A percentile compares a stretch with the other conserved stretches of the same genome.
These are phyloP conservation scores for Schizonepeta tenuifolia DNA, from an alignment of 257 asterid species.

Conservation along the genomic window DNA sequence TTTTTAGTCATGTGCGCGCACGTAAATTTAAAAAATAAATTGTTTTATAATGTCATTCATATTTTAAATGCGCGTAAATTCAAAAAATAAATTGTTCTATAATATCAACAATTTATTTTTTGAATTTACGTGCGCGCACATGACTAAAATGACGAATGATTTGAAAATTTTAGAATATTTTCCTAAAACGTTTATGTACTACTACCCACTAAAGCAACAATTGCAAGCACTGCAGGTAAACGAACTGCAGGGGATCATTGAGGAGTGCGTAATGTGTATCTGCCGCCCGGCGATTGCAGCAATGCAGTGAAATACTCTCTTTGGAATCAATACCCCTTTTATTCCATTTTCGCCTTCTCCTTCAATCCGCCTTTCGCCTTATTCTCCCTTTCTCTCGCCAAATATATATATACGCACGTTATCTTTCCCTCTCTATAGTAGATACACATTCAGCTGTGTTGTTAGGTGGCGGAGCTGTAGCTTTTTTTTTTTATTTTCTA, in stretches of 20 bases:
- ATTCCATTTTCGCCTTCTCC: conserved; percentile 39
- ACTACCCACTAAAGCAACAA: too few relatives aligned
- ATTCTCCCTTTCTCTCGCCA: conserved; percentile 6
- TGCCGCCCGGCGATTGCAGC: conserved; percentile 58
- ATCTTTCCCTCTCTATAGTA: conserved; percentile 10
- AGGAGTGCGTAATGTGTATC: conserved; percentile 25
- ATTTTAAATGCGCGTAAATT: too few relatives aligned
- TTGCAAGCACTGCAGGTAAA: conserved; percentile 36
- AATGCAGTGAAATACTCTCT: conserved; percentile 40
- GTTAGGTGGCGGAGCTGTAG: neutral
- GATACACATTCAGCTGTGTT: conserved; percentile 23
- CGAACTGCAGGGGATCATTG: conserved; percentile 40
- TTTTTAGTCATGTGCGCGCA: too few relatives aligned
- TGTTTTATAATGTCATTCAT: too few relatives aligned
- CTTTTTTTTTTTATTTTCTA: neutral
- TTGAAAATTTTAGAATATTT: too few relatives aligned
- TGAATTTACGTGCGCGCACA: too few relatives aligned
- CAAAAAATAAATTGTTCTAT: too few relatives aligned
- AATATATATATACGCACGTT: neutral
- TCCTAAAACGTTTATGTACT: too few relatives aligned
- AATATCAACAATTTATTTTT: too few relatives aligned
- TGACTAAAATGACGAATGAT: too few relatives aligned
- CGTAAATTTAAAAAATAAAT: too few relatives aligned
- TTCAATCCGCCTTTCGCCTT: conserved; percentile 16
- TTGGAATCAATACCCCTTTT: conserved; percentile 42